phyloP scores from a whole-genome alignment of 2,329 filamentous ascomycete species.

The Diaporthe citriasiana region DNA sequence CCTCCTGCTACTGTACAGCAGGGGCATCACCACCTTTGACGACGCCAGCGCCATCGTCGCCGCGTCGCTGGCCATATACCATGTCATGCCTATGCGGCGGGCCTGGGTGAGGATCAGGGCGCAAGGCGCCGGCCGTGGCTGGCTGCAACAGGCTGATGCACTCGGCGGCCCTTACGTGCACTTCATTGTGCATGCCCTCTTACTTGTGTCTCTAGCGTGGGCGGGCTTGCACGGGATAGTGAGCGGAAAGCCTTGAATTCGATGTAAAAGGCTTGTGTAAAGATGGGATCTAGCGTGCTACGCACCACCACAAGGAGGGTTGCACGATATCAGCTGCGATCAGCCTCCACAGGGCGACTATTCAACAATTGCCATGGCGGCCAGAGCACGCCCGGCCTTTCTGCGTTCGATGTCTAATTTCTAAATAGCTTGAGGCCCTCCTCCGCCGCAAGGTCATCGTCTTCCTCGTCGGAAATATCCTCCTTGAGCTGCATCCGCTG shows the following conservation, averaged over 20 bases:
- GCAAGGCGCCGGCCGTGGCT: conserved; percentile 39
- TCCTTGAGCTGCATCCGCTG: conserved; percentile 77
- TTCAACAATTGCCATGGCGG: conserved; percentile 20
- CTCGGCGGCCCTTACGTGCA: conserved; percentile 64
- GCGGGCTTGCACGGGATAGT: conserved; percentile 26
- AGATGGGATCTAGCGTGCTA: not conserved
- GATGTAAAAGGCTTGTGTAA: not conserved
- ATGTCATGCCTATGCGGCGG: conserved; percentile 62
- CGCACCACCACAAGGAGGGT: not conserved
- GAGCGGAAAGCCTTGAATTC: not conserved
- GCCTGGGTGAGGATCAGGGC: conserved; percentile 54
- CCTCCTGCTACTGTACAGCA: conserved; percentile 56
- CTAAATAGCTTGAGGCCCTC: conserved; percentile 68
- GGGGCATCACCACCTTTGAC: conserved; percentile 51
- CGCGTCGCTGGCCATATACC: conserved; percentile 61
- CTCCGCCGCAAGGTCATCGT: conserved; percentile 64
- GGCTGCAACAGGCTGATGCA: conserved; percentile 45
- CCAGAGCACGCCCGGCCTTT: not conserved
- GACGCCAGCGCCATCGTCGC: conserved; percentile 53
- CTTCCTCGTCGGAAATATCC: conserved; percentile 64
- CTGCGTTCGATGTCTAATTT: conserved; percentile 48
- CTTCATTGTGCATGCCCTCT: conserved; percentile 57
- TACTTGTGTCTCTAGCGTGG: conserved; percentile 54
- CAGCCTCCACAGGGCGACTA: not conserved
- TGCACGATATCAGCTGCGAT: not conserved